Evolutionary conservation across 169 alveolate genomes (phyloP).

Genomic region (Ichthyophthirius multifiliis): DNA sequence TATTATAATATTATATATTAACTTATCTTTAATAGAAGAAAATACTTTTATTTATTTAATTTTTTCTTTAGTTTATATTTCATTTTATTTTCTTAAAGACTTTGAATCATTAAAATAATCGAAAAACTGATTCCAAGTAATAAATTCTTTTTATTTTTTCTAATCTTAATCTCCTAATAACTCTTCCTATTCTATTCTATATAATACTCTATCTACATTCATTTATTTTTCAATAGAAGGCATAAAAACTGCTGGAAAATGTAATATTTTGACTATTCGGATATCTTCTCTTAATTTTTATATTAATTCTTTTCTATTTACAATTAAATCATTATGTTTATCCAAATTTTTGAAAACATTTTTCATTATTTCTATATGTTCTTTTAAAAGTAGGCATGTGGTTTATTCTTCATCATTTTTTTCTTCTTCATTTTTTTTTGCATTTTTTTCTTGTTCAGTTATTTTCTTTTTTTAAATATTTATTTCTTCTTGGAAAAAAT

Average conservation of each 20-base stretch:
- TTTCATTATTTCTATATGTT: slow-evolving; percentile 37
- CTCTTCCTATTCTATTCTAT: slow-evolving; percentile 9
- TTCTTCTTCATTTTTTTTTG: background rate
- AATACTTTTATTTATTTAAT: background rate
- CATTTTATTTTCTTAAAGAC: slow-evolving; percentile 29
- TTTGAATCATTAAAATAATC: slow-evolving; percentile 43
- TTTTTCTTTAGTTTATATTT: background rate
- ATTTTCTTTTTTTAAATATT: background rate
- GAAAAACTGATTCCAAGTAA: slow-evolving; percentile 50
- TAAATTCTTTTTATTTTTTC: slow-evolving; percentile 41
- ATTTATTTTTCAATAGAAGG: background rate
- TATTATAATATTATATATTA: background rate
- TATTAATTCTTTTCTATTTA: slow-evolving; percentile 34
- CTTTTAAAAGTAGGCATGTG: slow-evolving; percentile 29
- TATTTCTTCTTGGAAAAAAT: background rate
- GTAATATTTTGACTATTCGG: slow-evolving; percentile 24
- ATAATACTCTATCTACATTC: background rate
- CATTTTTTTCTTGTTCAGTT: background rate
- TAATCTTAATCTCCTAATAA: background rate
- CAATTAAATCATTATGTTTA: slow-evolving; percentile 34
- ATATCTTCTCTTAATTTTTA: slow-evolving; percentile 33
- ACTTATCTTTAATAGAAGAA: slow-evolving; percentile 19
- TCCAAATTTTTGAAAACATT: slow-evolving; percentile 43
- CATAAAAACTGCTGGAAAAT: slow-evolving; percentile 16
- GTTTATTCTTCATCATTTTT: background rate